Base-by-base conservation (phyloP, 2,329 filamentous ascomycete species). In the Fusarium algeriense region DNA sequence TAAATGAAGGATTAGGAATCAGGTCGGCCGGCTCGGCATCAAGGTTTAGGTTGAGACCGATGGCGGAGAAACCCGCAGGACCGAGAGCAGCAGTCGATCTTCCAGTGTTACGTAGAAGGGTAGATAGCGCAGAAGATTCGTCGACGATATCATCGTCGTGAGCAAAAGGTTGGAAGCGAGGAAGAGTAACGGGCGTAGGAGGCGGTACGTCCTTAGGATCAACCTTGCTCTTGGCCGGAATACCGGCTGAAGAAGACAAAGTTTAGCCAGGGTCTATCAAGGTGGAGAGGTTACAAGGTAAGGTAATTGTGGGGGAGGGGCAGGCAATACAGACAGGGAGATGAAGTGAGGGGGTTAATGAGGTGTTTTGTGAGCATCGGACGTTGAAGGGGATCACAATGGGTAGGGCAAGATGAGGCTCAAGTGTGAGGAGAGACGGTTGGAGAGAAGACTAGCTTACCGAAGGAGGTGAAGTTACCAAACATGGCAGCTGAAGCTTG, bases 31-130 rank as follows among this genome's bases (percentile, higher is more conserved):
- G 72, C n/a, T 82, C 74, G 30, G 82, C 85, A 77, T 90, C 83
- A 34, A 83, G 75, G 68, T 84, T 84, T 71, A 91, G 81, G 73
- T 89, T 84, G 35, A 90, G 81, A 7, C 88, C 88, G 40, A 91
- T 83, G 14, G 88, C 88, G 64, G 86, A 83, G 58, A 91, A 86
- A 66, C 90, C 85, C 43, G 82, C 75, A 44, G 85, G 77, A 17
- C 80, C 80, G 12, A 82, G 65, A 32, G 69, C 69, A 34, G 75
- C 68, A 23, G 76, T 73, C 13, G 87, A 85, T 41, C 89, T 85
- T 57, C 88, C 83, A 32, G 89, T 85, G 35, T 79, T 80, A 74
- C 88, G 86, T 37, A 91, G 81, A 44, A 90, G 77, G 50, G 81
- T 77, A 20, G 87, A 82, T 54, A 91, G 76, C 28, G 85, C 83